phyloP scores from a whole-genome alignment of 768 basidiomycete genomes.

The Tulasnella sp. region DNA sequence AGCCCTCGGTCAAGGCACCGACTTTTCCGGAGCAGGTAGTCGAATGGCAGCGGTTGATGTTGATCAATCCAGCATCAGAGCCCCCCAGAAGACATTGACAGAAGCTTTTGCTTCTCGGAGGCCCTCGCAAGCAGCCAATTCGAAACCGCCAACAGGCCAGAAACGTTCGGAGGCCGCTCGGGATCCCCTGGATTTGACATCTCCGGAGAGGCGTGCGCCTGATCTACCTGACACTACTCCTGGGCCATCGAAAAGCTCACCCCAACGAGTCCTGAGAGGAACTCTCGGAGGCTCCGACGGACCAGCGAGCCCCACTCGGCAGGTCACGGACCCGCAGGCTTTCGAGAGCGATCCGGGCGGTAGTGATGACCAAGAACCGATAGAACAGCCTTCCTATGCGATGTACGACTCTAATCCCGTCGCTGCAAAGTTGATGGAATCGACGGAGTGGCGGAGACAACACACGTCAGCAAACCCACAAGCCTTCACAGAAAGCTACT shows the following conservation, averaged over 20 bases:
- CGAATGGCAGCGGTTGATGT: constrained; percentile 30
- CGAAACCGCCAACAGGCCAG: not conserved
- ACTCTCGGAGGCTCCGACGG: not conserved
- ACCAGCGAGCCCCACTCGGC: not conserved
- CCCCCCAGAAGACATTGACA: not conserved
- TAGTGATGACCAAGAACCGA: constrained; percentile 41
- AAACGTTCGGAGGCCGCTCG: not conserved
- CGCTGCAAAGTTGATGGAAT: constrained; percentile 74
- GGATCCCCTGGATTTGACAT: not conserved
- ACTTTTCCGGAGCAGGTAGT: not conserved
- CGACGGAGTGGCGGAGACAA: constrained; percentile 78
- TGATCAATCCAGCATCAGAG: constrained; percentile 29
- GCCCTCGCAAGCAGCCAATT: not conserved
- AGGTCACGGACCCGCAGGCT: not conserved
- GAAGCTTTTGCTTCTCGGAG: not conserved
- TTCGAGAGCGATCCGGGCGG: not conserved
- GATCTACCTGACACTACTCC: not conserved
- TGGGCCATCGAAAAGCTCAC: not conserved
- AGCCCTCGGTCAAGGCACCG: constrained; percentile 19
- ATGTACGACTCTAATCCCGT: constrained; percentile 61
- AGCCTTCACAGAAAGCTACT: constrained; percentile 81
- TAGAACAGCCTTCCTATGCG: constrained; percentile 59
- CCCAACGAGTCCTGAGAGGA: not conserved
- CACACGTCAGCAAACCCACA: constrained; percentile 77
- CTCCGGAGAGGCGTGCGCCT: not conserved